Percentiles rank a stretch among this genome's conserved stretches.
phyloP scores from a whole-genome alignment of 352 stramenopile genomes.

The Pythium sp. region DNA sequence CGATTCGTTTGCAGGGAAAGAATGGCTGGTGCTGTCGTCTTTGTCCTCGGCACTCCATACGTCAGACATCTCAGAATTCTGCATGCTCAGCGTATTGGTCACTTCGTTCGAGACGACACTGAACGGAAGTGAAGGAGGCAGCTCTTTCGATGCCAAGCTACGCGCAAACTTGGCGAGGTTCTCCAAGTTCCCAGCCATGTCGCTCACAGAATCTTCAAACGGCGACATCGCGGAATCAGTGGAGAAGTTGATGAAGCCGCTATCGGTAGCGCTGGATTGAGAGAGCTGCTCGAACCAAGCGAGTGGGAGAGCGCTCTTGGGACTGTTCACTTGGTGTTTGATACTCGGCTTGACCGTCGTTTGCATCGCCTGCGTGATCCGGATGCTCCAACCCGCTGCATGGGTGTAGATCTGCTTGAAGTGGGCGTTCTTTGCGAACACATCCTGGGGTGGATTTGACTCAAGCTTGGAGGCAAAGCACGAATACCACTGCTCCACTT shows the following conservation, averaged over 20 bases:
- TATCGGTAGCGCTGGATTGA: conserved; percentile 46
- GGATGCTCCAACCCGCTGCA: conserved; percentile 69
- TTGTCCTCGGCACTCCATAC: conserved; percentile 61
- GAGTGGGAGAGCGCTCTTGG: conserved; percentile 66
- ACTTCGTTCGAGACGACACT: conserved; percentile 76
- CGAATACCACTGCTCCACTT: conserved; percentile 82
- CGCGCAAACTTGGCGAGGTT: conserved; percentile 72
- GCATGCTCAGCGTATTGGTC: conserved; percentile 53
- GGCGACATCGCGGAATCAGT: conserved; percentile 23
- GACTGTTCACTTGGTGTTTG: conserved; percentile 59
- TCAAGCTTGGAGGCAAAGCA: conserved; percentile 77
- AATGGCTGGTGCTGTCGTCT: conserved; percentile 62
- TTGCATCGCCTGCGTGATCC: conserved; percentile 76
- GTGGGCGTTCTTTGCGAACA: conserved; percentile 78
- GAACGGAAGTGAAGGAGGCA: conserved; percentile 28
- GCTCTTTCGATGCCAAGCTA: conserved; percentile 41
- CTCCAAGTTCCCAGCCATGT: conserved; percentile 59
- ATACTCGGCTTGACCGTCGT: conserved; percentile 74
- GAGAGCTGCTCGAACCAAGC: conserved; percentile 80
- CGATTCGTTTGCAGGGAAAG: conserved; percentile 58
- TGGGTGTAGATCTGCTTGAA: conserved; percentile 84
- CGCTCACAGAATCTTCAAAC: conserved; percentile 46
- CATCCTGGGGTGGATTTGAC: conserved; percentile 61
- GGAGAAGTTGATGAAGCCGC: conserved; percentile 19
- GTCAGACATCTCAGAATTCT: conserved; percentile 47